These are phyloP conservation scores for Stachybotrys chlorohalonatus DNA, from an alignment of 2,329 filamentous ascomycete species.

Conservation along the genomic window DNA sequence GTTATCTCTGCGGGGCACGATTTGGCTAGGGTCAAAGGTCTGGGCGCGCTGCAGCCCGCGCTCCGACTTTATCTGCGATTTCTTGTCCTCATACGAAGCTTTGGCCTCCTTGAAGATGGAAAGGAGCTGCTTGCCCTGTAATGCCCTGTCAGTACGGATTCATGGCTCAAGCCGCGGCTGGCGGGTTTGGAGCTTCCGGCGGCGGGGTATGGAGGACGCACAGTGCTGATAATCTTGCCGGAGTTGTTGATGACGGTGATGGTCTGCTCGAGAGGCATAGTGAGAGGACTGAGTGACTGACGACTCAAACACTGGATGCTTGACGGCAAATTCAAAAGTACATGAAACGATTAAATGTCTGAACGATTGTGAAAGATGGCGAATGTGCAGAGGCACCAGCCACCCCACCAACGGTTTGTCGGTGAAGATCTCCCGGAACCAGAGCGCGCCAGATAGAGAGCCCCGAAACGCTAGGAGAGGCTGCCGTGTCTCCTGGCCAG, in stretches of 20 bases:
- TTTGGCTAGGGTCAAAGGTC: slow-evolving; percentile 34
- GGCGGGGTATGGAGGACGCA: slow-evolving; percentile 34
- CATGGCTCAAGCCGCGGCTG: not conserved
- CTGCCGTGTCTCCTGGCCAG: not conserved
- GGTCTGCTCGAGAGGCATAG: slow-evolving; percentile 52
- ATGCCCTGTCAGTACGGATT: not conserved
- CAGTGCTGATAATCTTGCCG: slow-evolving; percentile 83
- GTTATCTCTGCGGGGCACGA: slow-evolving; percentile 12
- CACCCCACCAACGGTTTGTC: not conserved
- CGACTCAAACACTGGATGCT: no score
- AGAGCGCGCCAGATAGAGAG: not conserved
- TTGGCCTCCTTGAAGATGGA: slow-evolving; percentile 89
- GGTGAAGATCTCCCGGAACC: slow-evolving; percentile 2
- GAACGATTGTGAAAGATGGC: slow-evolving; percentile 20
- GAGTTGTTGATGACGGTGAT: slow-evolving; percentile 86
- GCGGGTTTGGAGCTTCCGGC: not conserved
- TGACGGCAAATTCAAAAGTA: no score
- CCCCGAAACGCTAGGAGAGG: not conserved
- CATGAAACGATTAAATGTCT: no score
- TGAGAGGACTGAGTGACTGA: slow-evolving; percentile 8
- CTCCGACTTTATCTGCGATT: slow-evolving; percentile 68
- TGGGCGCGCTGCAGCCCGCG: slow-evolving; percentile 50
- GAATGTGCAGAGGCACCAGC: not conserved
- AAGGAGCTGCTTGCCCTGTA: slow-evolving; percentile 78
- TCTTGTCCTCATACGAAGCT: slow-evolving; percentile 78